phyloP scores from a whole-genome alignment of 768 basidiomycete species.

The Exsudoporus frostii region DNA sequence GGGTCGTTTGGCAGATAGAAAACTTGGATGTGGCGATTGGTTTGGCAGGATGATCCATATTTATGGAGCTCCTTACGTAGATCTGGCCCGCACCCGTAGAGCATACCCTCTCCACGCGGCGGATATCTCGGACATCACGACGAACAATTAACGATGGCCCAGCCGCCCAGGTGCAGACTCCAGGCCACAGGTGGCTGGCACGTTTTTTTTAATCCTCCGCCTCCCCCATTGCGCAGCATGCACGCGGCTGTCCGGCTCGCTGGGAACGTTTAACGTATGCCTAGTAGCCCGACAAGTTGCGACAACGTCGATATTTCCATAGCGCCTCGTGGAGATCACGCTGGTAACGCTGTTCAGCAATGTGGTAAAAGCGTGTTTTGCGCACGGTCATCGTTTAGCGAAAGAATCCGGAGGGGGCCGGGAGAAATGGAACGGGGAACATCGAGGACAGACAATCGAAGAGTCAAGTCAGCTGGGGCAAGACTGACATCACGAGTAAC shows the following conservation, averaged over 20 bases:
- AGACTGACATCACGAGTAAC: constrained; percentile 1
- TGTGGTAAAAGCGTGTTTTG: constrained; percentile 19
- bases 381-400: constrained; percentile 14
- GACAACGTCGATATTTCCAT: constrained; percentile 19
- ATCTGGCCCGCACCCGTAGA: background rate
- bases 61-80: constrained; percentile 20
- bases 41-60: constrained; percentile 11
- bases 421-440: constrained; percentile 1
- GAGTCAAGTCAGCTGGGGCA: background rate
- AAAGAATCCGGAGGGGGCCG: constrained; percentile 11
- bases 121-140: constrained; percentile 14
- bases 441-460: background rate
- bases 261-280: constrained; percentile 7
- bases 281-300: constrained; percentile 1
- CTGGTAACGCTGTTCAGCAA: constrained; percentile 1
- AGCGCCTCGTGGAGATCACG: constrained; percentile 13
- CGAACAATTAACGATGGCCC: background rate
- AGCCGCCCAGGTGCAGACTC: background rate
- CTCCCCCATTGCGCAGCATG: background rate
- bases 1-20: constrained; percentile 7
- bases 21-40: constrained; percentile 10
- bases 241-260: constrained; percentile 1
- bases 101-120: constrained; percentile 16
- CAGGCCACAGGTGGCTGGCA: background rate
- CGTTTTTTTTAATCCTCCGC: constrained; percentile 10